These are phyloP conservation scores for Staphylotrichum longicolle DNA, from an alignment of 495 filamentous ascomycete species.

Conservation along the genomic window DNA sequence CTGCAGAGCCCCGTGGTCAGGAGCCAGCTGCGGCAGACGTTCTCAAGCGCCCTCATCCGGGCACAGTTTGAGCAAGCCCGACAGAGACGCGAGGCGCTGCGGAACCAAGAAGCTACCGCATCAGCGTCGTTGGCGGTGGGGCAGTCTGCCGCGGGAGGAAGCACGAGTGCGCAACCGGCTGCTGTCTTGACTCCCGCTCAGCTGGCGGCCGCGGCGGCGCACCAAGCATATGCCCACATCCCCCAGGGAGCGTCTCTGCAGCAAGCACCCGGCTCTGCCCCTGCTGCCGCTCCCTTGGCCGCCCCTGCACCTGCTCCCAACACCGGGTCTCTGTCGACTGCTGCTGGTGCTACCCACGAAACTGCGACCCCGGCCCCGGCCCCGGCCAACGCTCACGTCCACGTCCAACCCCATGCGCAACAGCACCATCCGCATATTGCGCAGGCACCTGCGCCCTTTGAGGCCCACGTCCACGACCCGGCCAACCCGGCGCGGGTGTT, in stretches of 20 bases:
- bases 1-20: conserved; percentile 41
- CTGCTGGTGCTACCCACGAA: no score
- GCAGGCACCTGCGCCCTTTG: conserved; percentile 27
- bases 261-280: conserved; percentile 28
- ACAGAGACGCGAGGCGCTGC: conserved; percentile 28
- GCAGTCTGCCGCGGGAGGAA: not conserved
- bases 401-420: conserved; percentile 9
- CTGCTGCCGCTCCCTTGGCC: conserved; percentile 14
- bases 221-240: conserved; percentile 28
- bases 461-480: conserved; percentile 33
- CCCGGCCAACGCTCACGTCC: not conserved
- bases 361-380: not conserved
- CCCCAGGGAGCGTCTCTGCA: conserved; percentile 25
- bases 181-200: conserved; percentile 14
- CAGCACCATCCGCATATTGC: conserved; percentile 25
- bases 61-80: conserved; percentile 45
- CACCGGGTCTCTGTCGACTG: no score
- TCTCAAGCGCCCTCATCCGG: conserved; percentile 40
- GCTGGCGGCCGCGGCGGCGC: conserved; percentile 21
- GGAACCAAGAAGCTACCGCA: conserved; percentile 23
- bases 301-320: conserved; percentile 10
- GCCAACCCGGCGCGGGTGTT: conserved; percentile 73
- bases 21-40: conserved; percentile 44
- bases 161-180: not conserved
- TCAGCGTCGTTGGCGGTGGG: not conserved